Base-by-base conservation (phyloP, 805 yeast species). In the Isabelozyma heimii region DNA sequence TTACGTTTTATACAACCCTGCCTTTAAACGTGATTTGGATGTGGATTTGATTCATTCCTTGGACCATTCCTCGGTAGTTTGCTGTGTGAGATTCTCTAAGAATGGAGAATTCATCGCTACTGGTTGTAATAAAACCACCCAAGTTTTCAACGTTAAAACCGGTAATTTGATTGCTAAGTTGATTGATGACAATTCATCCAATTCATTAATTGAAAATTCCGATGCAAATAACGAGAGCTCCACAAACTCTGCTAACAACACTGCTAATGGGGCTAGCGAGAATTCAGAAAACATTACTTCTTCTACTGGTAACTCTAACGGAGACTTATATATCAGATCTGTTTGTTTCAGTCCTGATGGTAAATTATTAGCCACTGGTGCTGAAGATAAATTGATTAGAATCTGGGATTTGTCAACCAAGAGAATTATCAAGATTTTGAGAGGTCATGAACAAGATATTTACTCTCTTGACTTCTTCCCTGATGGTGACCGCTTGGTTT, bases 371-470 rank as follows among this genome's bases (percentile, higher is more conserved):
- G 98, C 97, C 30, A 91, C 97, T 9, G 99, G 95, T 64, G 92
- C 94, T 39, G 95, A 87, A 69, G 95, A 87, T 67, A 87, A 86
- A 67, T 80, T 87, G 55, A 94, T 94, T 59, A 83, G 98, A 67
- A 91, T 92, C 61, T 92, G 99, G 99, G 97, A 92, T 67, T 82
- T 92, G 65, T 80, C 88, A 46, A 83, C 92, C 27, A 81, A 87
- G 68, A 83, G 91, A 62, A 88, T 91, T 61, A 88, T 91, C 56
- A 87, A 88, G 71, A 86, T 89, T 57, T 77, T 92, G 65, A 80
- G 85, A 54, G 99, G 99, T 46, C 98, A 92, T 66, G 97, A 91
- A 69, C 99, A 94, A 75, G 99, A 92, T 72, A 91, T 92, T 58
- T 94, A 92, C 72, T 91, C 97, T 10, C 78, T 92, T 57, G 97